These are phyloP conservation scores for Allomyces javanicus DNA, from an alignment of 192 early-diverging fungal genomes.

Conservation along the genomic window DNA sequence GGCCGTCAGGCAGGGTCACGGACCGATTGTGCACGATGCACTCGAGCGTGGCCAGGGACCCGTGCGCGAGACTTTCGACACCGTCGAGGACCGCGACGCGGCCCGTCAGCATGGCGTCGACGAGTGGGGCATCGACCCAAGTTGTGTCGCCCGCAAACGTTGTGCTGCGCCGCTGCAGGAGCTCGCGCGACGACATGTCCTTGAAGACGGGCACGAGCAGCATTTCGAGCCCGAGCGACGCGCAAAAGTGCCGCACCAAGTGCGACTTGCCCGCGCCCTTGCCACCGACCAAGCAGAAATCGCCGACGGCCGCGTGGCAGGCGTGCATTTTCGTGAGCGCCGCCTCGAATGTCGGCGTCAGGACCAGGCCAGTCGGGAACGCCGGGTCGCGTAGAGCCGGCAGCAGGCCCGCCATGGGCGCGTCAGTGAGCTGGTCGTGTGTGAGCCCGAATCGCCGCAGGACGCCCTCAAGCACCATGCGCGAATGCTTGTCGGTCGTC, in stretches of 20 bases:
- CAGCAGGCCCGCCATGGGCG: neutral
- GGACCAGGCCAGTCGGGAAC: neutral
- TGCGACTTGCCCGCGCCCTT: constrained; percentile 58
- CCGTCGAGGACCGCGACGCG: constrained; percentile 54
- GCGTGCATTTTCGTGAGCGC: constrained; percentile 20
- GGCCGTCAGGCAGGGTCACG: constrained; percentile 45
- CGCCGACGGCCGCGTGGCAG: constrained; percentile 28
- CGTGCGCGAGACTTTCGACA: constrained; percentile 47
- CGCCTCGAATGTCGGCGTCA: neutral
- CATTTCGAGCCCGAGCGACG: constrained; percentile 14
- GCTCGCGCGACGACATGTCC: constrained; percentile 62
- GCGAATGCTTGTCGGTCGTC: neutral
- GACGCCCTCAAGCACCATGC: neutral
- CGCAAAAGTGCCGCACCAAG: constrained; percentile 36
- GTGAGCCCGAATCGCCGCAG: neutral
- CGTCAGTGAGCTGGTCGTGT: neutral
- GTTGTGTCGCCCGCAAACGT: constrained; percentile 47
- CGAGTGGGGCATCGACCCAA: constrained; percentile 52
- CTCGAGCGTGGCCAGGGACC: constrained; percentile 43
- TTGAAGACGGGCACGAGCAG: constrained; percentile 39
- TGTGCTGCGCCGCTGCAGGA: constrained; percentile 53
- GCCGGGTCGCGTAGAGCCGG: neutral
- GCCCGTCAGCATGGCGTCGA: constrained; percentile 51
- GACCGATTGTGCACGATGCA: constrained; percentile 48
- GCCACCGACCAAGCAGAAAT: constrained; percentile 50